Base-by-base conservation (phyloP, 169 alveolate species). In the Eimeria brunetti region DNA sequence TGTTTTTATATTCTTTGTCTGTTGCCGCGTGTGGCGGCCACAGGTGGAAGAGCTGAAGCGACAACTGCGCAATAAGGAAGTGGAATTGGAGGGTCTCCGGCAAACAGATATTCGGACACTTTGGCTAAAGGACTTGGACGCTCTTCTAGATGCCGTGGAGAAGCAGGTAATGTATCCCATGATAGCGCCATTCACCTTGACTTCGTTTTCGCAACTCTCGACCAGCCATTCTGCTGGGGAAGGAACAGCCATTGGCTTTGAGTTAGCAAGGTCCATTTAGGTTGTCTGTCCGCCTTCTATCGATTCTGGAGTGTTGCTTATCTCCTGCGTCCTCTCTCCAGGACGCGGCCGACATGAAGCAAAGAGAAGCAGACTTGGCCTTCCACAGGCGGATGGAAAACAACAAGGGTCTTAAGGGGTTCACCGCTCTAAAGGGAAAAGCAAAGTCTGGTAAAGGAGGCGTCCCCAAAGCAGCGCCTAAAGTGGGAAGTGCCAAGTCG, bases 41-140 rank as follows among this genome's bases (percentile, higher is more conserved):
- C 71, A 90, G 95, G 96, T 94, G 41, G 96, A 78, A 12, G 96
- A 94, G 51, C 38, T 96, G 90, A 91, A 90, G 91, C 90, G 94
- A 36, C 94, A 96, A 89, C 94, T 73, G 73, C 94, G 94, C 22
- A 60, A 51, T 49, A 94, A 96, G 78, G 94, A 94, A 53, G 88
- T 58, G 56, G 97, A 94, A 51, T 64, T 94, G 84, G 96, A 96
- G 69, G 60, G 56, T 12, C 53, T 93, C 51, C 86, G 76, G 71
- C 90, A 78, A 76, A 94, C 96, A 53, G 91, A 95, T 62, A 81
- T 88, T 58, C 94, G 95, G 88, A 67, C 84, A 36, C 69, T 96
- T 69, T 96, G 97, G 97, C 81, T 88, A 53, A 62, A 81, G 64
- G 97, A 96, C 85, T 73, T 96, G 49, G 95, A 96, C 69, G 93